These are phyloP conservation scores for Marvania coccoides DNA, from an alignment of 139 green algal species.

Conservation along the genomic window DNA sequence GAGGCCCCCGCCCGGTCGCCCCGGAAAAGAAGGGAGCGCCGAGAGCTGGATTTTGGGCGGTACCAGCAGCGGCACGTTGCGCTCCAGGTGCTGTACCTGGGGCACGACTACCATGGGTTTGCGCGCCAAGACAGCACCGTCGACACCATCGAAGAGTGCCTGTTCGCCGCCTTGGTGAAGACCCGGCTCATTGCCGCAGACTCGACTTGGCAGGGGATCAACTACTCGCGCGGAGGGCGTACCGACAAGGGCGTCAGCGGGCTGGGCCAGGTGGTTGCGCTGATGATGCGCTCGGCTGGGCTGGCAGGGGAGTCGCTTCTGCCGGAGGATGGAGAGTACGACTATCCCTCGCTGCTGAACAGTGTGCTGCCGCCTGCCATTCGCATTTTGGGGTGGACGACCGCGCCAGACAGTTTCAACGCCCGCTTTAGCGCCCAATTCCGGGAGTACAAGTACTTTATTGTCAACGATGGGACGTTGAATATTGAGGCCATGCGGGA, in stretches of 20 bases:
- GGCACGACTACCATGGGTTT: conserved; percentile 72
- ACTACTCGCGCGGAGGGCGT: conserved; percentile 71
- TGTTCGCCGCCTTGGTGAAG: conserved; percentile 61
- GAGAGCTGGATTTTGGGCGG: conserved; percentile 23
- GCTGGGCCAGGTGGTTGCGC: conserved; percentile 69
- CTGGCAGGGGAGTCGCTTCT: conserved; percentile 13
- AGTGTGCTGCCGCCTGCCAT: conserved; percentile 56
- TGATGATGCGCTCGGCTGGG: conserved; percentile 58
- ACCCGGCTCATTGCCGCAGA: conserved; percentile 50
- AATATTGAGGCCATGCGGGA: conserved; percentile 69
- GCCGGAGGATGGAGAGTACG: conserved; percentile 51
- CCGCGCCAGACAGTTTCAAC: conserved; percentile 61
- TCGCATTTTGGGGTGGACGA: conserved; percentile 71
- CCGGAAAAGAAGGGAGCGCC: neutral
- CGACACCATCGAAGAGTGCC: conserved; percentile 63
- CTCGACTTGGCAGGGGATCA: conserved; percentile 32
- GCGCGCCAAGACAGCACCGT: conserved; percentile 59
- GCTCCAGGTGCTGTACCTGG: conserved; percentile 77
- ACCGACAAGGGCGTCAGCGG: conserved; percentile 82
- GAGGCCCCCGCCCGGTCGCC: neutral
- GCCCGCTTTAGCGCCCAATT: conserved; percentile 66
- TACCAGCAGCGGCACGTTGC: conserved; percentile 58
- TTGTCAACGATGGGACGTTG: conserved; percentile 47
- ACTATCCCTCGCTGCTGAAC: conserved; percentile 80
- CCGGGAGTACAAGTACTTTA: conserved; percentile 90